phyloP scores from a whole-genome alignment of 1,284 basidiomycete species.

The Exsudoporus floridanus region DNA sequence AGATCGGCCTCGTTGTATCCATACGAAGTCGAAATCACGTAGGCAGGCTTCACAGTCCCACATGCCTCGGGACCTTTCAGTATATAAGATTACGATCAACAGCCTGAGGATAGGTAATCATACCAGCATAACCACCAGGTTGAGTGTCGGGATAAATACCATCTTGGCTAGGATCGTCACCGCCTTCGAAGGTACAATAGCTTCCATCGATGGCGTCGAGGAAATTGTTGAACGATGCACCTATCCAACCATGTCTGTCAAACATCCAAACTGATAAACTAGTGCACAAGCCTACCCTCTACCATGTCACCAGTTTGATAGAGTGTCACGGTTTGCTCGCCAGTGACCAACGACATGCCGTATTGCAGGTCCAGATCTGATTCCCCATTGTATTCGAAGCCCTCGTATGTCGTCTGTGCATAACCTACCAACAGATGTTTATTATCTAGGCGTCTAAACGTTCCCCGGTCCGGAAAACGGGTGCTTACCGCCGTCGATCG shows the following conservation, averaged over 20 bases:
- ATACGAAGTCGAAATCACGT: conserved; percentile 57
- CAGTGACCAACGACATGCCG: conserved; percentile 44
- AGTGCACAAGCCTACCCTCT: conserved; percentile 28
- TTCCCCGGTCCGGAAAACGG: not conserved
- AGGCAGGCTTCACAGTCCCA: conserved; percentile 47
- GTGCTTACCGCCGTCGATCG: conserved; percentile 47
- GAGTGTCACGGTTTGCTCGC: conserved; percentile 40
- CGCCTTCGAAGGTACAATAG: conserved; percentile 62
- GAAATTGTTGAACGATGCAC: conserved; percentile 46
- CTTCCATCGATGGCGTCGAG: conserved; percentile 48
- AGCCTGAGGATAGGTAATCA: not conserved
- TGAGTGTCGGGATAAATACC: conserved; percentile 51
- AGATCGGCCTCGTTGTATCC: conserved; percentile 47
- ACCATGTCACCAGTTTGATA: conserved; percentile 48
- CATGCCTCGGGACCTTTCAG: conserved; percentile 41
- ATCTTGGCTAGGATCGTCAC: conserved; percentile 51
- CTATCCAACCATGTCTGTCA: conserved; percentile 14
- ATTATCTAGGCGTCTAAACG: not conserved
- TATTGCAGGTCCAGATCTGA: conserved; percentile 57
- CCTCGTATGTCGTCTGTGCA: conserved; percentile 34
- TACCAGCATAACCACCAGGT: conserved; percentile 42
- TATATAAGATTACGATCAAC: not conserved
- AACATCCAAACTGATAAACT: not conserved
- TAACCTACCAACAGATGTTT: conserved; percentile 12
- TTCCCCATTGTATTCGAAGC: conserved; percentile 49